Conservation (phyloP, 2,329 filamentous ascomycete genomes). For the Phaeosphaeriaceae sp. region DNA sequence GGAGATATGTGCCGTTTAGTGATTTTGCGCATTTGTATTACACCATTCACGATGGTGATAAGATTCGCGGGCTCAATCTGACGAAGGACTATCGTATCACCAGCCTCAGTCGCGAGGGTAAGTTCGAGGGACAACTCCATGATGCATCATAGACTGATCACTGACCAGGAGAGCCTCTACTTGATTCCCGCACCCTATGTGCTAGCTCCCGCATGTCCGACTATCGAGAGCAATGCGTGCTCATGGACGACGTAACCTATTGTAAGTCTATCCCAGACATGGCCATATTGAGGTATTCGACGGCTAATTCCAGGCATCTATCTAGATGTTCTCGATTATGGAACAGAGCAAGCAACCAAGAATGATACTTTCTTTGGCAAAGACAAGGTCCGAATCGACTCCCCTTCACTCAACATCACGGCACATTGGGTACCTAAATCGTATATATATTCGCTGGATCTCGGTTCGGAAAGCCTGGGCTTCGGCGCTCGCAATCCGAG, state of each 20-base stretch:
- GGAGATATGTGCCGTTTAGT: constrained; percentile 3
- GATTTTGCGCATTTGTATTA: constrained; percentile 7
- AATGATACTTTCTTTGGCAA: background rate
- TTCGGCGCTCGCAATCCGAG: background rate
- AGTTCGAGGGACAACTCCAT: background rate
- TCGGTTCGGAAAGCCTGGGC: background rate
- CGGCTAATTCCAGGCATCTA: too few relatives aligned
- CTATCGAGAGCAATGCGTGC: background rate
- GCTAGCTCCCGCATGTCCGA: background rate
- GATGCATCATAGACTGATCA: background rate
- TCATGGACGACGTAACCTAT: background rate
- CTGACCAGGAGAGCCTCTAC: background rate
- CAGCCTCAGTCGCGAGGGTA: background rate
- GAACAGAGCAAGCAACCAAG: background rate
- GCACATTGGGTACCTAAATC: background rate
- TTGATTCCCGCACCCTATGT: background rate
- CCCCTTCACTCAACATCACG: background rate
- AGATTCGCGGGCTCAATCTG: constrained; percentile 1
- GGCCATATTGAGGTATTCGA: too few relatives aligned
- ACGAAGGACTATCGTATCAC: background rate
- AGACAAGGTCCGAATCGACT: background rate
- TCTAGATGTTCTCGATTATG: background rate
- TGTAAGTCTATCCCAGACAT: background rate
- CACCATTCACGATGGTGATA: constrained; percentile 13
- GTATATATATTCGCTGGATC: background rate